Base-by-base conservation (phyloP, 306 rosid genomes). In the Crotalaria pallida region DNA sequence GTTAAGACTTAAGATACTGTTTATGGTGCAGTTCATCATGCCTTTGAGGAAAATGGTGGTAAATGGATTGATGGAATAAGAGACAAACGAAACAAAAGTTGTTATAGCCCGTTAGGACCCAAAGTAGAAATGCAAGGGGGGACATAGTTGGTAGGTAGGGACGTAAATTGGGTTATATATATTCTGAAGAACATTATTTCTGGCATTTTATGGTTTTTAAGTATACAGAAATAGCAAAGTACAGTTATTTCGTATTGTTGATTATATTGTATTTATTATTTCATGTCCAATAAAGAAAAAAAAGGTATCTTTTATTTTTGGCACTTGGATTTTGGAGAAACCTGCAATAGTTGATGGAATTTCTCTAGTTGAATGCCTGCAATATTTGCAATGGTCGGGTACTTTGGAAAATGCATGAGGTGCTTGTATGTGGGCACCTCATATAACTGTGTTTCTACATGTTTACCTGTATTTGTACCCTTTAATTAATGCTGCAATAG, bases 131-230 rank as follows among this genome's bases (percentile, higher is more conserved):
- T 58, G 80, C 79, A 85, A 75, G 49, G 62, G 62, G 74, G 79
- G 69, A 55, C 76, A 76, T 74, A 85, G 86, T 75, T 80, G 67
- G 80, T 73, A 84, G 81, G 82, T 88, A 87, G 92, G 82, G 80
- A 79, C 84, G 71, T 84, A 79, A 67, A 76, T 75, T 79, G 81
- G 76, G 79, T 84, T 77, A 66, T 65, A 66, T 65, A 71, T 75
- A 85, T 86, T 77, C 65, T 78, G 53, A 71, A 79, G 80, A 52
- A 73, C 78, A 87, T 86, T 90, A 77, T 55, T 83, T 90, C 77
- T 77, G 72, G 72, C 83, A 74, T 82, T 67, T 82, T 55, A 58
- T 81, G 24, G 4, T 38, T 78, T 66, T 84, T 63, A 72, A 82
- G 52, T 74, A 84, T 83, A 87, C 89, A 84, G 65, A 72, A 81